Conservation (phyloP, 805 yeast genomes). For the Pichia rugopelliculosa region DNA sequence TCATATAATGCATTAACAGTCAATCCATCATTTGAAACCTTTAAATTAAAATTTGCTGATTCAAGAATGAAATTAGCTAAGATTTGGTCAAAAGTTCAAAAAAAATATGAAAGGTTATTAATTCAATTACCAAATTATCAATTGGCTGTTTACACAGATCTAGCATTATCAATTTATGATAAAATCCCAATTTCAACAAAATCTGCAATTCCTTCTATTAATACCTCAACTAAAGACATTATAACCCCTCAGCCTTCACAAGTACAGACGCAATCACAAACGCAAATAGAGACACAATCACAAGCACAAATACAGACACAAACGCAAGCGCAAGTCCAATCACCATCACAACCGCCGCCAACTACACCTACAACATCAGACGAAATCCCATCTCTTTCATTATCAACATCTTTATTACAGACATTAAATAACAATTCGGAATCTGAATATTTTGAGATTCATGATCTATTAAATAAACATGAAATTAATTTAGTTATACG, state of each 20-base stretch:
- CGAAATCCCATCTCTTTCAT: conserved; percentile 26
- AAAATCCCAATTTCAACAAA: conserved; percentile 46
- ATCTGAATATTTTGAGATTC: conserved; percentile 36
- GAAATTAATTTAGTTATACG: conserved; percentile 37
- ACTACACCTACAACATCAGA: conserved; percentile 12
- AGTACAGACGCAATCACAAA: not conserved
- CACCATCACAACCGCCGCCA: not conserved
- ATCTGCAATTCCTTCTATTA: conserved; percentile 7
- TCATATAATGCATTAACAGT: conserved; percentile 62
- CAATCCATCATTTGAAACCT: conserved; percentile 56
- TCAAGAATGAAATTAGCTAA: conserved; percentile 55
- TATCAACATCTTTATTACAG: conserved; percentile 16
- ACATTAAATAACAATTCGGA: conserved; percentile 7
- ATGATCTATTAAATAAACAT: conserved; percentile 33
- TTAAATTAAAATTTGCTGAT: conserved; percentile 53
- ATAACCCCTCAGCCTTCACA: not conserved
- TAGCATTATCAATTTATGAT: conserved; percentile 57
- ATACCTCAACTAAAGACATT: not conserved
- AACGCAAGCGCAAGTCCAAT: not conserved
- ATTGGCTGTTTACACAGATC: conserved; percentile 39
- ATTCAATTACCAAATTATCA: conserved; percentile 35
- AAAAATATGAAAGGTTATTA: conserved; percentile 38
- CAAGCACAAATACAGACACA: not conserved
- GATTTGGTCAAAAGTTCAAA: conserved; percentile 54
- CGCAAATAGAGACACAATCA: not conserved